Evolutionary conservation across 768 basidiomycete genomes (phyloP).

Genomic region (Fistulinella prunicolor): DNA sequence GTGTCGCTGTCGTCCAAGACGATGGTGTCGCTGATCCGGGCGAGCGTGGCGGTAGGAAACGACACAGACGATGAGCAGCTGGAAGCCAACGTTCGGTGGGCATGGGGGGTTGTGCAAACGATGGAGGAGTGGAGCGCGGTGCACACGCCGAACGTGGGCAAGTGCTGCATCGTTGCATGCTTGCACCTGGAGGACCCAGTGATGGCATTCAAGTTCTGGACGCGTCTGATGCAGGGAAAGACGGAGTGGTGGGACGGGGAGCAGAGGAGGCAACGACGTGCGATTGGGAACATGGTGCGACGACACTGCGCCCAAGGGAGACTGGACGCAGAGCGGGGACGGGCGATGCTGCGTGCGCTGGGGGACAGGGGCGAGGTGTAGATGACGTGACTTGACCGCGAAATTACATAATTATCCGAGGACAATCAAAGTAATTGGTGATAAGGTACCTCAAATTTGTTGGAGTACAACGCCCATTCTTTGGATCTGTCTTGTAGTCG

Average conservation of each 20-base stretch:
- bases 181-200: conserved; percentile 45
- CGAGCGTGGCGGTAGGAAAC: conserved; percentile 30
- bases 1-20: conserved; percentile 47
- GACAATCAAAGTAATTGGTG: too few species aligned
- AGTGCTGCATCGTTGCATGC: conserved; percentile 49
- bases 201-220: conserved; percentile 64
- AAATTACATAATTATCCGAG: conserved; percentile 9
- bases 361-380: conserved; percentile 12
- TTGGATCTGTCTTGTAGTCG: too few species aligned
- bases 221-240: conserved; percentile 40
- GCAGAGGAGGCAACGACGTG: conserved; percentile 42
- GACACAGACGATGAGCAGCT: conserved; percentile 27
- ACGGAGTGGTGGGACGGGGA: conserved; percentile 48
- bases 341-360: conserved; percentile 21
- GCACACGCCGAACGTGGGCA: conserved; percentile 47
- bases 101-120: conserved; percentile 41
- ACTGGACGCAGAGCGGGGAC: conserved; percentile 20
- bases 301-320: conserved; percentile 24
- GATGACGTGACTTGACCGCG: background rate
- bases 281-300: conserved; percentile 39
- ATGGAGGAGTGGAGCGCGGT: conserved; percentile 36
- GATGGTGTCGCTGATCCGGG: conserved; percentile 46
- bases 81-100: conserved; percentile 37
- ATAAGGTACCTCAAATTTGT: too few species aligned
- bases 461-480: too few species aligned